Evolutionary conservation across 2,329 filamentous ascomycete species (phyloP), one percentile per base, ranked within the genome.

Genomic region (Monilinia aucupariae): DNA sequence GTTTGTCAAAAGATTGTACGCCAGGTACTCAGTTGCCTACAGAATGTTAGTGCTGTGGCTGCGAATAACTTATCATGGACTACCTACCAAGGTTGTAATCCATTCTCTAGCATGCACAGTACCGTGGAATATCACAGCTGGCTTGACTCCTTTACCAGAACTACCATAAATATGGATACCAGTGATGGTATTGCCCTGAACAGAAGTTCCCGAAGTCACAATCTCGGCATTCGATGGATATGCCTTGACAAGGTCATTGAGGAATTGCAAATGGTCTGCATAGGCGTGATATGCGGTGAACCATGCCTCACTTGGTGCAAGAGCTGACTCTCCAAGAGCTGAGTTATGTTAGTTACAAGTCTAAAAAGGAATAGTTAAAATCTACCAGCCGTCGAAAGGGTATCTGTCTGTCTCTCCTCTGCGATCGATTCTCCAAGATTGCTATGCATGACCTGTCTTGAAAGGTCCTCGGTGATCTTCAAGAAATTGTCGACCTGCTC

Each of bases 31-130:
- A 48, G 78, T 75, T 12, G 30, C 53, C 75, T 62, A 41, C n/a
- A 17, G n/a, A 15, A 48, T 39, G 4, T 62, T 17, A 62, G 43
- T 56, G 32, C 43, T 54, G 20, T 15, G 13, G 12, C 0, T 30
- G 20, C 22, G 34, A 32, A 4, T 8, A 15, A 1, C 22, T 1
- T 6, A 20, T 30, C 20, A 61, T 15, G 10, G 10, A 3, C 20
- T 13, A 30, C 39, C 25, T 13, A 62, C 60, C 60, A 83, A 81
- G 13, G 80, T 78, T 7, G 78, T 78, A 59, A 86, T 82, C 84
- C 83, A 86, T 71, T 86, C 83, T 50, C 83, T 77, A 10, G 82
- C 82, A 70, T 87, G 84, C 15, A 84, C 81, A 30, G 80, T 85
- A 15, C 79, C 80, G 70, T 86, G 83, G 69, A 81, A 79, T 50